phyloP scores from a whole-genome alignment of 345 rosid species.

The Luvunga scandens region DNA sequence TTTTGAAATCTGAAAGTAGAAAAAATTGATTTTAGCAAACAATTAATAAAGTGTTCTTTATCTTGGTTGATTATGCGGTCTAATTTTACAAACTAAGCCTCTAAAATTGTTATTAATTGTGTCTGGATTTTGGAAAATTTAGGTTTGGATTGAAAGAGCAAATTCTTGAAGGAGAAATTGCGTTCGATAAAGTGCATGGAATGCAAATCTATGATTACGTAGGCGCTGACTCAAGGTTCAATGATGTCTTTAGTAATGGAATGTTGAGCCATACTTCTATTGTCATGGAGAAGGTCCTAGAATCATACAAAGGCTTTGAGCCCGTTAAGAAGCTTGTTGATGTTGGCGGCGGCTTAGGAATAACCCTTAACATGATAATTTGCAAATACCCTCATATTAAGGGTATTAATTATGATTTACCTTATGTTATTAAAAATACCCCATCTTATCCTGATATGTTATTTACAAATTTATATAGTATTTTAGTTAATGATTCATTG shows the following conservation, averaged over 20 bases:
- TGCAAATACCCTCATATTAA: background rate
- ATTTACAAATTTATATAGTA: no score
- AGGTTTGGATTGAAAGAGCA: background rate
- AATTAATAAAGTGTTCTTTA: no score
- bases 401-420: background rate
- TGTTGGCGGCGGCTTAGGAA: background rate
- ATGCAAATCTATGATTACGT: background rate
- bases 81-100: background rate
- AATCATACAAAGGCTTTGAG: slow-evolving; percentile 1
- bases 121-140: background rate
- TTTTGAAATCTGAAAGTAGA: no score
- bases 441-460: background rate
- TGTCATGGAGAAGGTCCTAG: background rate
- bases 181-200: background rate
- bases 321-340: background rate
- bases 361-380: background rate
- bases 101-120: background rate
- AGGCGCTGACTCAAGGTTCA: background rate
- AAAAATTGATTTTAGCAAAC: no score
- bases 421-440: background rate
- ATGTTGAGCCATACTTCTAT: background rate
- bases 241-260: background rate
- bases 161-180: background rate
- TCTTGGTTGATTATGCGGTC: no score
- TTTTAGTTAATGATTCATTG: no score